These are phyloP conservation scores for Lophiostoma macrostomum DNA, from an alignment of 495 filamentous ascomycete species.

Conservation along the genomic window DNA sequence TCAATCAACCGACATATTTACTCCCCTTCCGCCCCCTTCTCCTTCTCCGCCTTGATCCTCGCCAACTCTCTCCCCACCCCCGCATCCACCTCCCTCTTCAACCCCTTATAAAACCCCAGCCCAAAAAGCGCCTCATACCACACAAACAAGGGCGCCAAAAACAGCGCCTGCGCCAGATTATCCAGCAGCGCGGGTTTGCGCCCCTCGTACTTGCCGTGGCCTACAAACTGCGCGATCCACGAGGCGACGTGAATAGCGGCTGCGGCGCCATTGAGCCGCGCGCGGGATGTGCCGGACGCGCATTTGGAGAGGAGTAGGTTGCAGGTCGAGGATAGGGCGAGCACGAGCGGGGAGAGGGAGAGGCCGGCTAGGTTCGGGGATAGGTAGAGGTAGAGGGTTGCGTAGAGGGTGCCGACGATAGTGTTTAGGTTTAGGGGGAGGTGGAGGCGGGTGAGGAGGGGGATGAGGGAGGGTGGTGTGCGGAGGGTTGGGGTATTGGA, in stretches of 20 bases:
- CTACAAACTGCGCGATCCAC: constrained; percentile 21
- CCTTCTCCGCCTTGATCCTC: constrained; percentile 2
- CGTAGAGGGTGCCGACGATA: constrained; percentile 8
- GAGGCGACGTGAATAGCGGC: constrained; percentile 2
- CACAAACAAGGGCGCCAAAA: constrained; percentile 27
- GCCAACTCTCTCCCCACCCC: constrained; percentile 10
- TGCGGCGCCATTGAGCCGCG: constrained; percentile 8
- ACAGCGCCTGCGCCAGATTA: constrained; percentile 27
- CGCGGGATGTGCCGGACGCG: neutral
- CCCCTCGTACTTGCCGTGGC: constrained; percentile 24
- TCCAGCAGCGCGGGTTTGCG: constrained; percentile 23
- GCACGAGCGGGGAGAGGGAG: constrained; percentile 10
- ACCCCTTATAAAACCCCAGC: constrained; percentile 20
- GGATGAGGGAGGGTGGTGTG: neutral
- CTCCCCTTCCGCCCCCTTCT: constrained; percentile 2
- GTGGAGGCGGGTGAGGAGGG: constrained; percentile 2
- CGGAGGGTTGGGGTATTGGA: constrained; percentile 17
- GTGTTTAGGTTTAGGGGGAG: constrained; percentile 26
- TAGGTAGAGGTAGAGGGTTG: constrained; percentile 20
- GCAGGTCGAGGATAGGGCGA: neutral
- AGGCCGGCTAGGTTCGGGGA: constrained; percentile 19
- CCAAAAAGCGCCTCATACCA: constrained; percentile 25
- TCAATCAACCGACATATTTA: too few relatives aligned
- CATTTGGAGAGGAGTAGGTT: constrained; percentile 2
- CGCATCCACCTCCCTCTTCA: constrained; percentile 17